Evolutionary conservation across 2,329 filamentous ascomycete species (phyloP), one percentile per base, ranked within the genome.

Genomic region (Metarhizium guizhouense): DNA sequence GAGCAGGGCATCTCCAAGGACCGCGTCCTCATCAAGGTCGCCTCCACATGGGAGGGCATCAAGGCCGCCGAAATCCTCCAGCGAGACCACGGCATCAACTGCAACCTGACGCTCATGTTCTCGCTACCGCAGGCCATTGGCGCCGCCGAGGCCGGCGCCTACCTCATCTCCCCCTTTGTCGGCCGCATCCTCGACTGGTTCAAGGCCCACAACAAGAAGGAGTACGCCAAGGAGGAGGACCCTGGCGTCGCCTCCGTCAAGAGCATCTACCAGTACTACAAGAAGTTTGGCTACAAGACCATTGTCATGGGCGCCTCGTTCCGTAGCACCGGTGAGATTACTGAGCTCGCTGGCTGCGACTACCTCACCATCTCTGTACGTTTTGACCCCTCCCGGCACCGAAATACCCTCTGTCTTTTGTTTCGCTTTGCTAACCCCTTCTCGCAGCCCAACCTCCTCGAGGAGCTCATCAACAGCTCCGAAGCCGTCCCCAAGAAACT

Each of bases 301-400:
- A 96, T 97, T 67, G 94, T 99, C 77, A 99, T 99, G 94, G 94
- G 94, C 70, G 94, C 94, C 65, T 96, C 92, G 45, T 99, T 99
- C 90, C 86, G 94, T 74, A 97, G 88, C 81, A 79, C 79, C 61
- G 94, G 94, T 69, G 94, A 99, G 81, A 95, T 99, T 76, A 97
- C 90, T 51, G 94, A 99, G 82, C 85, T 99, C 60, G 93, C 93
- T 72, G 94, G 94, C 71, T 96, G 92, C 74, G 94, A 99, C 77
- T 99, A 99, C 83, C 82, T 99, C 68, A 99, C 94, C 73, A 99
- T 99, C 76, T 90, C 94, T 45, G 88, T 91, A 81, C 68, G 87
- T 80, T 56, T 18, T 18, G 6, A 7, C 40, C 18, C 18, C 51
- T 36, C 49, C 34, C n/a, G n/a, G 3, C 32, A 11, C 32, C 32